Conservation (phyloP, 306 rosid genomes). For the Alnus rubra region DNA sequence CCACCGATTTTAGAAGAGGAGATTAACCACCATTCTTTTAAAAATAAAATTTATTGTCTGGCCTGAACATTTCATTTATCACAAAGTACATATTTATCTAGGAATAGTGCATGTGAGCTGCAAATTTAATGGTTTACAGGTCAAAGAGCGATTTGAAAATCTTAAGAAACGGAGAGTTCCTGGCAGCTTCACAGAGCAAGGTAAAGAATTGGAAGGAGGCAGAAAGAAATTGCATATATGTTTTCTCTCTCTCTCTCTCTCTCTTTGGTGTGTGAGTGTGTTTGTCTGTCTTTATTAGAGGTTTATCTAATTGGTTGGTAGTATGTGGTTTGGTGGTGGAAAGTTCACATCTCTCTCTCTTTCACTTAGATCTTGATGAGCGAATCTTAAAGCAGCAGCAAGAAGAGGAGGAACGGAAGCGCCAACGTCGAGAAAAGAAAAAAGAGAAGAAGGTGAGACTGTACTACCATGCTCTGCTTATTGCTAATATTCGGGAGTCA, state of each 20-base stretch:
- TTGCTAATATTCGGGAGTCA: neutral
- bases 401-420: constrained; percentile 95
- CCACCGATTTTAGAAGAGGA: neutral
- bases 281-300: neutral
- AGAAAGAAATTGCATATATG: neutral
- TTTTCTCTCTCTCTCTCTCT: no score
- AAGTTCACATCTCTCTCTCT: neutral
- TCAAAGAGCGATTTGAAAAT: constrained; percentile 82
- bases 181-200: constrained; percentile 90
- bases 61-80: neutral
- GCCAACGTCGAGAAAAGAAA: constrained; percentile 87
- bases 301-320: neutral
- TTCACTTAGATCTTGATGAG: constrained; percentile 77
- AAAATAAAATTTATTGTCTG: neutral
- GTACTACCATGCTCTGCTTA: constrained; percentile 15
- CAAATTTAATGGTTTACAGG: constrained; percentile 55
- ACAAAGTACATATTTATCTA: constrained; percentile 5
- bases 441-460: constrained; percentile 81
- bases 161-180: constrained; percentile 84
- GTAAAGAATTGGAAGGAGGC: constrained; percentile 39
- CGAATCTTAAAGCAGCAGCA: constrained; percentile 90
- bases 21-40: neutral
- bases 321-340: neutral
- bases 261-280: neutral
- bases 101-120: constrained; percentile 4